These are phyloP conservation scores for Hansenula lynferdii DNA, from an alignment of 1,139 yeast species.

Conservation along the genomic window DNA sequence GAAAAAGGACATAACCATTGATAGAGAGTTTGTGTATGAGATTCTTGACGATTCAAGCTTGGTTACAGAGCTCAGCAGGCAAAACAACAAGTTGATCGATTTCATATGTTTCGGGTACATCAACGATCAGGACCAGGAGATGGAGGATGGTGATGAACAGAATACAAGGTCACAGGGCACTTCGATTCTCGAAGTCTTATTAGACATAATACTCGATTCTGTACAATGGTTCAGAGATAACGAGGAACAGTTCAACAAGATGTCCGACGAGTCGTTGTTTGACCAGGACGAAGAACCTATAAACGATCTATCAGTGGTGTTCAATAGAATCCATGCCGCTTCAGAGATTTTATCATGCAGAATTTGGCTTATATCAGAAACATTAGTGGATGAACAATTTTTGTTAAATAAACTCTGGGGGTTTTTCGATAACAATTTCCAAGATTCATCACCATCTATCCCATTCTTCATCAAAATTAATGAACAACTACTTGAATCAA, in stretches of 20 bases:
- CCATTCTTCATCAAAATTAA: conserved; percentile 86
- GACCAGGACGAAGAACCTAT: conserved; percentile 15
- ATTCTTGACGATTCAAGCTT: conserved; percentile 59
- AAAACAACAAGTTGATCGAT: conserved; percentile 46
- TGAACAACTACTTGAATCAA: conserved; percentile 87
- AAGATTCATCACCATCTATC: conserved; percentile 34
- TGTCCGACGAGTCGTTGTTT: conserved; percentile 3
- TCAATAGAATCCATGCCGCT: conserved; percentile 54
- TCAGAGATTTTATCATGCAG: conserved; percentile 91
- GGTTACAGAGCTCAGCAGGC: conserved; percentile 45
- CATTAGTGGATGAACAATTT: conserved; percentile 71
- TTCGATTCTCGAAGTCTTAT: conserved; percentile 19
- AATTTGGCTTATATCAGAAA: conserved; percentile 91
- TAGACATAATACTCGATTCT: conserved; percentile 19
- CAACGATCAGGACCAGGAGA: conserved; percentile 20
- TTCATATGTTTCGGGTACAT: conserved; percentile 36
- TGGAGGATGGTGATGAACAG: conserved; percentile 21
- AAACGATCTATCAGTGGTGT: conserved; percentile 8
- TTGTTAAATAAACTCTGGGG: conserved; percentile 75
- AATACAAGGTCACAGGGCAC: conserved; percentile 4
- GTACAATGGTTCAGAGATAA: conserved; percentile 21
- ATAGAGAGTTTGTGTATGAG: conserved; percentile 54
- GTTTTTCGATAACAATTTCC: conserved; percentile 49
- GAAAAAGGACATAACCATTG: no score
- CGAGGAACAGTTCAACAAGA: conserved; percentile 11